phyloP scores from a whole-genome alignment of 495 filamentous ascomycete genomes.

The Xylaria telfairii region DNA sequence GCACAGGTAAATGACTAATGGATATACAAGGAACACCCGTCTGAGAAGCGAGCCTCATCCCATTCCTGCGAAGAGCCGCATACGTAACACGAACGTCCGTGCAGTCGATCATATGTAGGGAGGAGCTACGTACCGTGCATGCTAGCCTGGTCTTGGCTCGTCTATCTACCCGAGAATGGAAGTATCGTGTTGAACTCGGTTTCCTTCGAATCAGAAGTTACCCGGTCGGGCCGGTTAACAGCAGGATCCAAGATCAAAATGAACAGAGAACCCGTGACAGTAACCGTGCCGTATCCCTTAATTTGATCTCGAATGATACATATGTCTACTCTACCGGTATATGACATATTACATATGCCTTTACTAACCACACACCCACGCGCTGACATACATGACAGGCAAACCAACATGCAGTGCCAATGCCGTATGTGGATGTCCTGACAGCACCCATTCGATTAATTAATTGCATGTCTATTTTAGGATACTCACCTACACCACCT shows the following conservation, averaged over 20 bases:
- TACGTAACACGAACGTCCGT: conserved; percentile 15
- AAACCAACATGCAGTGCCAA: conserved; percentile 20
- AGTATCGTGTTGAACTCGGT: neutral
- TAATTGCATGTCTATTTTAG: conserved; percentile 23
- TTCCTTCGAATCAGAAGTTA: conserved; percentile 13
- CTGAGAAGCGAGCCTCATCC: conserved; percentile 15
- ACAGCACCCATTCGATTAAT: conserved; percentile 21
- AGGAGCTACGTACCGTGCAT: conserved; percentile 1
- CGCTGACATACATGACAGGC: neutral
- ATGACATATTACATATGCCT: neutral
- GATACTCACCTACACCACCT: neutral
- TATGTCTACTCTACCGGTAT: neutral
- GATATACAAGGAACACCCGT: conserved; percentile 6
- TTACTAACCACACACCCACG: conserved; percentile 17
- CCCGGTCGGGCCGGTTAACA: conserved; percentile 9
- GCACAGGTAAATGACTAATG: conserved; percentile 4
- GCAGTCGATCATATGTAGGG: conserved; percentile 6
- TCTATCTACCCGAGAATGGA: conserved; percentile 11
- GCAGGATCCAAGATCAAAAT: conserved; percentile 1
- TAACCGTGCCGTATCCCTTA: conserved; percentile 8
- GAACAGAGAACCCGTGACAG: conserved; percentile 7
- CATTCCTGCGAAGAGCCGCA: conserved; percentile 24
- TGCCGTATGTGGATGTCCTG: conserved; percentile 14
- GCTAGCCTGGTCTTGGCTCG: conserved; percentile 5
- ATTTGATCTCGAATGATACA: neutral